phyloP scores from a whole-genome alignment of 2,329 filamentous ascomycete genomes.

The Thielaviopsis euricoi region DNA sequence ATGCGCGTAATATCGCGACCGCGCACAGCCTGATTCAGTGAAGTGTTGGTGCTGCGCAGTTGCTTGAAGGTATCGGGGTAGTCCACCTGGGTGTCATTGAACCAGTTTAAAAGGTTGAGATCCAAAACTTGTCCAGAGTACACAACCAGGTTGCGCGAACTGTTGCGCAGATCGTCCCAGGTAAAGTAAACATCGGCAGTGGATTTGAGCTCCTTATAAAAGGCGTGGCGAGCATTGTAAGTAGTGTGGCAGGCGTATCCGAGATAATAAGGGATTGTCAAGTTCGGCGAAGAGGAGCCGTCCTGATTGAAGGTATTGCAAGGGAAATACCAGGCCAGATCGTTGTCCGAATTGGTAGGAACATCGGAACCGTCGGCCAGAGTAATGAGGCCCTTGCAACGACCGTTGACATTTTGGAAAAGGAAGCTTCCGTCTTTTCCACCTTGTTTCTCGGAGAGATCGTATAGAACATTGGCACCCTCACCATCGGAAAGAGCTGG shows the following conservation, averaged over 20 bases:
- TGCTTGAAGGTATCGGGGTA: conserved; percentile 66
- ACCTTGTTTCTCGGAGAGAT: conserved; percentile 63
- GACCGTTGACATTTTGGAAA: conserved; percentile 96
- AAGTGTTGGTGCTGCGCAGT: conserved; percentile 49
- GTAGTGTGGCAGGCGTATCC: conserved; percentile 87
- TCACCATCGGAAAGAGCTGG: conserved; percentile 30
- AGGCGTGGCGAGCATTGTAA: conserved; percentile 46
- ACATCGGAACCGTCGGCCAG: conserved; percentile 55
- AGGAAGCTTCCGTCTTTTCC: conserved; percentile 93
- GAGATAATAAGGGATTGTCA: conserved; percentile 56
- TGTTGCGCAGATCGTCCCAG: conserved; percentile 87
- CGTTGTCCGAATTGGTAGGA: conserved; percentile 52
- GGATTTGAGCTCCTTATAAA: conserved; percentile 51
- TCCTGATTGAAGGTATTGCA: conserved; percentile 88
- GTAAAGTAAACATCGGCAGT: conserved; percentile 87
- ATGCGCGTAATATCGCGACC: conserved; percentile 81
- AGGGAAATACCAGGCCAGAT: conserved; percentile 94
- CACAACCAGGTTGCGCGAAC: conserved; percentile 74
- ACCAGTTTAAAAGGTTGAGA: conserved; percentile 75
- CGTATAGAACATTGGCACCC: conserved; percentile 68
- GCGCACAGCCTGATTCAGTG: conserved; percentile 45
- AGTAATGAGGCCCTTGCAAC: conserved; percentile 83
- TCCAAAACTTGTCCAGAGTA: conserved; percentile 92
- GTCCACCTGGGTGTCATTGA: conserved; percentile 64
- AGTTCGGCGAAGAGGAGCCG: conserved; percentile 63